phyloP scores from a whole-genome alignment of 345 rosid species.

The Lumnitzera littorea region DNA sequence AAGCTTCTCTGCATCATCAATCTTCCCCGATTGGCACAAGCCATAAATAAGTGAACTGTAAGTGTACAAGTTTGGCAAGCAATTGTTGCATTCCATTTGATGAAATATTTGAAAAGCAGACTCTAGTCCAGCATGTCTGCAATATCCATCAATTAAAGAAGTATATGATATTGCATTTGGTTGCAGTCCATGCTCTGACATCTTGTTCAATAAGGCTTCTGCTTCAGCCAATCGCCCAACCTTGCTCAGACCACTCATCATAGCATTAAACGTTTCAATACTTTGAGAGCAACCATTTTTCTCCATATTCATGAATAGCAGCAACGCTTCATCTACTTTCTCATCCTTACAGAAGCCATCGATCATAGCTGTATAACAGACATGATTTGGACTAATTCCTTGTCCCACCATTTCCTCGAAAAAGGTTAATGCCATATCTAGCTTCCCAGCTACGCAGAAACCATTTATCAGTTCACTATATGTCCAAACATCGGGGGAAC shows the following conservation, averaged over 20 bases:
- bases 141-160: conserved; percentile 46
- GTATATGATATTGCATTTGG: conserved; percentile 53
- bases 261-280: conserved; percentile 45
- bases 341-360: conserved; percentile 56
- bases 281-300: conserved; percentile 29
- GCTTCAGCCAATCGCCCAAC: conserved; percentile 31
- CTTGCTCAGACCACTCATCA: conserved; percentile 39
- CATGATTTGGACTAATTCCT: conserved; percentile 40
- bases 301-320: conserved; percentile 42
- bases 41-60: conserved; percentile 54
- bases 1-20: conserved; percentile 40
- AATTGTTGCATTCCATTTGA: conserved; percentile 38
- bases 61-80: conserved; percentile 43
- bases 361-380: conserved; percentile 50
- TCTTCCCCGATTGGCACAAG: conserved; percentile 48
- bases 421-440: conserved; percentile 31
- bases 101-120: conserved; percentile 41
- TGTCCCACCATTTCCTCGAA: conserved; percentile 34
- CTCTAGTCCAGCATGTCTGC: conserved; percentile 29
- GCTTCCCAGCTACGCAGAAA: conserved; percentile 39
- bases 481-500: conserved; percentile 49
- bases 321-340: conserved; percentile 41
- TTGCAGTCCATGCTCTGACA: conserved; percentile 33
- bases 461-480: conserved; percentile 57
- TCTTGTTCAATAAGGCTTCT: conserved; percentile 27